Conservation (phyloP, 306 rosid species). For the Gynostemma pentaphyllum region DNA sequence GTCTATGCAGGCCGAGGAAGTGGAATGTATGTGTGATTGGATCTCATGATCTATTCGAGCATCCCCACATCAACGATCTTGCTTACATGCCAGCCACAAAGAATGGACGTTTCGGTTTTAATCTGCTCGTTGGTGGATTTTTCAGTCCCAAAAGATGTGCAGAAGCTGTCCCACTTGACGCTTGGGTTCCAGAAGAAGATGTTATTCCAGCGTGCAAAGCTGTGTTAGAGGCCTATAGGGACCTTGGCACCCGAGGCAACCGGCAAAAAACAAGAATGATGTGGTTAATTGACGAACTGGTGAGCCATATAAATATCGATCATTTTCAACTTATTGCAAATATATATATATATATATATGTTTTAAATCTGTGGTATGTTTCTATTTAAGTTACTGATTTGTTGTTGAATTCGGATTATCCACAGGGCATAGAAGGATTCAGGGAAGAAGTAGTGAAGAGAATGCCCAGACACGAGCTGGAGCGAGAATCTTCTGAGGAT, state of each 20-base stretch:
- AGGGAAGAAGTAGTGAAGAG: constrained; percentile 82
- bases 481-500: constrained; percentile 64
- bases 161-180: constrained; percentile 91
- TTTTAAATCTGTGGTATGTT: background rate
- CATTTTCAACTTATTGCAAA: background rate
- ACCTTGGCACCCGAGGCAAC: constrained; percentile 83
- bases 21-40: constrained; percentile 96
- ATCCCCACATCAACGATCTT: constrained; percentile 92
- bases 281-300: constrained; percentile 97
- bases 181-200: constrained; percentile 85
- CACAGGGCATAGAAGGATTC: constrained; percentile 90
- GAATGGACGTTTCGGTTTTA: constrained; percentile 77
- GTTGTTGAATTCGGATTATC: background rate
- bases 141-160: constrained; percentile 82
- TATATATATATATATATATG: too few relatives aligned
- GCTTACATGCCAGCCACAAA: constrained; percentile 94
- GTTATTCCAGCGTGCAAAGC: constrained; percentile 66
- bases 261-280: constrained; percentile 89
- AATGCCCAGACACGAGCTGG: constrained; percentile 51
- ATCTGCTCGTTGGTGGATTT: constrained; percentile 88
- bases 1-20: constrained; percentile 82
- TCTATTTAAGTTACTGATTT: background rate
- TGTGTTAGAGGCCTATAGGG: constrained; percentile 74
- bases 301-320: constrained; percentile 22
- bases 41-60: constrained; percentile 88